Base-by-base conservation (phyloP, 1,139 yeast species). In the Diutina mesorugosa region DNA sequence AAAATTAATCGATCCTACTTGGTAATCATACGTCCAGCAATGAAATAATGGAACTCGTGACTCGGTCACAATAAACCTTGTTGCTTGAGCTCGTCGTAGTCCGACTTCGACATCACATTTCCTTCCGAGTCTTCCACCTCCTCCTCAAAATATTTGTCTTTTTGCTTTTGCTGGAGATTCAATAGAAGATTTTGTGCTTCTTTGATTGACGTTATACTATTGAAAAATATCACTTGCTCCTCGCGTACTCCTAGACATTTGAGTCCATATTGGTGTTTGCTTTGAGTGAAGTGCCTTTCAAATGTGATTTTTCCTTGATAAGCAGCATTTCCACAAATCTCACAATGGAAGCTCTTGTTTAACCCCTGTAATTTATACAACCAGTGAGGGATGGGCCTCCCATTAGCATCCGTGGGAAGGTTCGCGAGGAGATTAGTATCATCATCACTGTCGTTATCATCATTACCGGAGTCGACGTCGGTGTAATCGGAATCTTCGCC, bases 41-140 rank as follows among this genome's bases (percentile, higher is more conserved):
- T 21, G 26, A 21, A 21, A 35, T 35, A 10, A 35, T 12, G 14
- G 7, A 35, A 35, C 14, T 21, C 26, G 26, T 21, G 26, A 21
- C 26, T 21, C 18, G 14, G 28, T 57, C 64, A 83, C 55, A 85
- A 66, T 53, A 89, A 72, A 0, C 97, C 97, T 68, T 91, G 98
- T 61, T 81, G 85, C 69, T 89, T 87, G 66, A 91, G 76, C 63
- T 91, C 97, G 48, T 84, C 76, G 69, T 88, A 91, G 54, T 90
- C 93, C 63, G 82, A 81, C 61, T 84, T 85, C 45, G 87, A 79
- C 95, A 93, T 87, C 26, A 90, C 97, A 67, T 93, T 91, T 8
- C 98, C 99, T 41, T 89, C 90, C 1, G 82, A 85, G 66, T 93
- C 98, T 67, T 91, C 98, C 56, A 90, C 88, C 68, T 91, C 96